phyloP scores from a whole-genome alignment of 2,329 filamentous ascomycete species.

The Helotiales sp. region DNA sequence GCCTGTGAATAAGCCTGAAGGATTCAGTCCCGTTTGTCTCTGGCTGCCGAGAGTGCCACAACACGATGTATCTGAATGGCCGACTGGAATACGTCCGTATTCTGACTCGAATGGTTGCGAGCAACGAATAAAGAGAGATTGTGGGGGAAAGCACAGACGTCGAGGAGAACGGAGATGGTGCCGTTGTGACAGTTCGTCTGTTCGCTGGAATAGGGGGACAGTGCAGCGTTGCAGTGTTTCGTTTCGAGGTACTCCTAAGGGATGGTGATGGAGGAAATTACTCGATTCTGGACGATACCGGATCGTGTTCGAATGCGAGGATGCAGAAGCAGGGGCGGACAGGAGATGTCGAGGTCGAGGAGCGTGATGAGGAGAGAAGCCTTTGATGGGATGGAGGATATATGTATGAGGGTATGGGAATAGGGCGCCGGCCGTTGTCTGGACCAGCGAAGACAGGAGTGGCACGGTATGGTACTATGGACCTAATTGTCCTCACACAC shows the following conservation, averaged over 20 bases:
- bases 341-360: too few relatives aligned
- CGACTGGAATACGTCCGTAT: background rate
- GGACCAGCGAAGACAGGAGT: conserved; percentile 2
- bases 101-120: background rate
- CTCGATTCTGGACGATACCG: too few relatives aligned
- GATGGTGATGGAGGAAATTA: too few relatives aligned
- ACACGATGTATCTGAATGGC: background rate
- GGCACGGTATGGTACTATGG: conserved; percentile 1
- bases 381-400: too few relatives aligned
- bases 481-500: conserved; percentile 2
- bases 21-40: conserved; percentile 19
- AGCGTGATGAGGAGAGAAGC: too few relatives aligned
- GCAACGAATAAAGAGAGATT: conserved; percentile 3
- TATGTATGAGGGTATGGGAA: too few relatives aligned
- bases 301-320: too few relatives aligned
- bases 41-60: conserved; percentile 7
- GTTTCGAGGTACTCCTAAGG: too few relatives aligned
- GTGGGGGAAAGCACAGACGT: conserved; percentile 21
- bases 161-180: background rate
- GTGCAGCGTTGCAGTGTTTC: too few relatives aligned
- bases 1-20: conserved; percentile 17
- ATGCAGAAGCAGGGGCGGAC: too few relatives aligned
- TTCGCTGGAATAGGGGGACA: too few relatives aligned
- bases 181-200: conserved; percentile 12
- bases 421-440: too few relatives aligned